Evolutionary conservation across 2,329 filamentous ascomycete species (phyloP).

Genomic region (Thelonectria rubi): DNA sequence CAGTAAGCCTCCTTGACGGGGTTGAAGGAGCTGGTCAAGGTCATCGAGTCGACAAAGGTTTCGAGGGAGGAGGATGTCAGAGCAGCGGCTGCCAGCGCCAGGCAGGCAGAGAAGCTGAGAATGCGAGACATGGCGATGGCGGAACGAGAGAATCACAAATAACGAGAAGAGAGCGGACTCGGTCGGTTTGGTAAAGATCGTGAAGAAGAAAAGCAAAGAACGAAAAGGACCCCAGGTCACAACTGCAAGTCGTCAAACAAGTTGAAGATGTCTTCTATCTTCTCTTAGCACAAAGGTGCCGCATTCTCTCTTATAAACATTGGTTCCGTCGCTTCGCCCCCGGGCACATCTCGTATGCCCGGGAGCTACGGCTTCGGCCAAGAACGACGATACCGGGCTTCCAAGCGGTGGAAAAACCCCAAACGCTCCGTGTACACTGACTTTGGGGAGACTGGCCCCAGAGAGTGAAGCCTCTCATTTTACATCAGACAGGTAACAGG

Average conservation of each 20-base stretch:
- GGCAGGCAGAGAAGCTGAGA: constrained; percentile 38
- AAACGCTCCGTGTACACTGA: constrained; percentile 14
- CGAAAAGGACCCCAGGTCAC: constrained; percentile 37
- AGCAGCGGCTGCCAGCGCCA: constrained; percentile 41
- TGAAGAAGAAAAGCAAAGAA: constrained; percentile 37
- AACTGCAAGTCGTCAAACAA: constrained; percentile 28
- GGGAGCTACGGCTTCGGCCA: constrained; percentile 25
- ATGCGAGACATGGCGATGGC: constrained; percentile 37
- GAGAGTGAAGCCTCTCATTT: constrained; percentile 28
- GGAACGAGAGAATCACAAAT: constrained; percentile 23
- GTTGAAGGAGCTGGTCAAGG: constrained; percentile 62
- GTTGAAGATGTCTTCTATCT: constrained; percentile 30
- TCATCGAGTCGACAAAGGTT: constrained; percentile 52
- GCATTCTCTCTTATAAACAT: constrained; percentile 31
- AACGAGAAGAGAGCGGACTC: constrained; percentile 27
- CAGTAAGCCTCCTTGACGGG: constrained; percentile 69
- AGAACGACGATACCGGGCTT: constrained; percentile 17
- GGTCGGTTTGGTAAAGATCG: constrained; percentile 35
- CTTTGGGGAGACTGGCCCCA: constrained; percentile 12
- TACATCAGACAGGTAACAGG: constrained; percentile 34
- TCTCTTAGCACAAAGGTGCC: constrained; percentile 2
- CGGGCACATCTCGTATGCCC: constrained; percentile 10
- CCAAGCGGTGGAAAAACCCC: constrained; percentile 36
- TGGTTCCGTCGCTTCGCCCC: not conserved
- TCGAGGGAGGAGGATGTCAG: constrained; percentile 41